Base-by-base conservation (phyloP, 2,329 filamentous ascomycete genomes). In the Talaromyces amestolkiae region DNA sequence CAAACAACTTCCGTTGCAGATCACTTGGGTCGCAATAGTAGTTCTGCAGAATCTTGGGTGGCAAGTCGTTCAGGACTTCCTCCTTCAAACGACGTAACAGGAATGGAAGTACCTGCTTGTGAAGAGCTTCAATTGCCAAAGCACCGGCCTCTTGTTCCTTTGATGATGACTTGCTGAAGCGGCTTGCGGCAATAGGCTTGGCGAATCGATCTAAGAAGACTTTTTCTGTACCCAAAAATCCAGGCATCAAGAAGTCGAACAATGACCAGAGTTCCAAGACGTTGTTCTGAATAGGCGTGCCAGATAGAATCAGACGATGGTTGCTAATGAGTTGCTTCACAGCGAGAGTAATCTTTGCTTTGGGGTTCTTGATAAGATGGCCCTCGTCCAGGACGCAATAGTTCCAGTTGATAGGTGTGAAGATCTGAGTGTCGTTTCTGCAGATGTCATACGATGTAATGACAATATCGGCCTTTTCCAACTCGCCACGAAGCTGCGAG, bases 21-120 rank as follows among this genome's bases (percentile, higher is more conserved):
- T 99, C 95, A 72, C 92, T 97, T 19, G 97, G 88, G 74, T 99
- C 95, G 77, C 95, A 99, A 80, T 99, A 99, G 81, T 99, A 99
- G 78, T 99, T 99, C 76, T 99, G 95, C 61, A 99, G 82, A 72
- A 99, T 99, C 87, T 99, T 99, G 8, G 95, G 95, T 2, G 95
- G 95, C 9, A 99, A 83, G 73, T 99, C 95, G 71, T 99, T 91
- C 66, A 99, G 84, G 19, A 99, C 95, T 77, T 99, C 95, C 79
- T 99, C 95, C 80, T 99, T 99, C 71, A 99, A 85, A 72, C 95
- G 93, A 67, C 95, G 92, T 45, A 99, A 86, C 68, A 99, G 83
- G 88, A 99, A 99, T 1, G 95, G 95, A 39, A 99, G 82, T 1
- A 99, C 96, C 75, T 99, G 95, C 77, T 99, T 99, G 80, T 99